phyloP scores from a whole-genome alignment of 371 early-diverging fungal species.

The Rhizopus arrhizus region DNA sequence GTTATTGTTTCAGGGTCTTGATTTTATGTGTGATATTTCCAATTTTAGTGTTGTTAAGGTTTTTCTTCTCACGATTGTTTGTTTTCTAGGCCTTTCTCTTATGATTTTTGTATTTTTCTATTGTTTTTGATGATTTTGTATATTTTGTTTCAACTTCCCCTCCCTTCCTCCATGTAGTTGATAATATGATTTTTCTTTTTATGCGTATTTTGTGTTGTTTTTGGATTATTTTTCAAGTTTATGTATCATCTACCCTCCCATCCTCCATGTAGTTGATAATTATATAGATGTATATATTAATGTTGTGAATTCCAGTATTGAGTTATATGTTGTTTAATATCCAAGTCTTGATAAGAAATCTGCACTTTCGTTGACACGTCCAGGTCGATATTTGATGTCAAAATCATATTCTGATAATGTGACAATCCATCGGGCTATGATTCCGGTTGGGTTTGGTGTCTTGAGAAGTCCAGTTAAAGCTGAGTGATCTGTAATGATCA shows the following conservation, averaged over 20 bases:
- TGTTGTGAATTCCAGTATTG: too few relatives aligned
- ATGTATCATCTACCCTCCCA: background rate
- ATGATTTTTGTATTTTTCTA: too few relatives aligned
- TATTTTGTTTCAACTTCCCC: background rate
- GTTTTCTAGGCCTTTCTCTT: too few relatives aligned
- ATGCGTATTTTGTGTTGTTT: background rate
- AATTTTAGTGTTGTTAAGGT: background rate
- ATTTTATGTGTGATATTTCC: too few relatives aligned
- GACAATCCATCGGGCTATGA: constrained; percentile 4
- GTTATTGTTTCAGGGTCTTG: too few relatives aligned
- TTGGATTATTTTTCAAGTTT: background rate
- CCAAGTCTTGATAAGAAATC: constrained; percentile 5
- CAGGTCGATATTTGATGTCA: constrained; percentile 5
- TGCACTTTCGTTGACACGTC: background rate
- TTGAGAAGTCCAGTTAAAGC: constrained; percentile 1
- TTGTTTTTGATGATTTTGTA: too few relatives aligned
- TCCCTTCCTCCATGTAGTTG: too few relatives aligned
- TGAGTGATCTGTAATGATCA: constrained; percentile 4
- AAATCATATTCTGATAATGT: constrained; percentile 2
- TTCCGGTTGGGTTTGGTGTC: background rate
- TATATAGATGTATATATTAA: too few relatives aligned
- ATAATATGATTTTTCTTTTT: too few relatives aligned
- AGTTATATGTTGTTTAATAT: too few relatives aligned
- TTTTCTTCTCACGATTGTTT: too few relatives aligned
- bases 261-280: background rate